Percentiles rank a stretch among this genome's conserved stretches.
Evolutionary conservation across 768 basidiomycete genomes (phyloP).

Genomic region (Macrolepiota albuminosa): DNA sequence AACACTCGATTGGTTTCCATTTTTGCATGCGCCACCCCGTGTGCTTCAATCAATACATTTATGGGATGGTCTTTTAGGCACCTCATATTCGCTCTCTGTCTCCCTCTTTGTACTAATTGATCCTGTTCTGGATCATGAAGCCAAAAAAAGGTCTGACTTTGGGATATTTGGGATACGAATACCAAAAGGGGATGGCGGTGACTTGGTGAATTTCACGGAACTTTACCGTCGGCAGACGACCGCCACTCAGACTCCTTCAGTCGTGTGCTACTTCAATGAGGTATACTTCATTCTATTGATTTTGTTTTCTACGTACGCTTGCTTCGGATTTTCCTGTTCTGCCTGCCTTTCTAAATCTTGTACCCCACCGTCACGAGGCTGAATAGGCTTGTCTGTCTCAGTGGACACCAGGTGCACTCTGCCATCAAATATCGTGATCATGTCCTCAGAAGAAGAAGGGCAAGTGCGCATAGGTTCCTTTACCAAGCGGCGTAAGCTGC

Average conservation of each 20-base stretch:
- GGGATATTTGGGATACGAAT: neutral
- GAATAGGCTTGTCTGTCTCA: slow-evolving; percentile 2
- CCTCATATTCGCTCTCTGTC: neutral
- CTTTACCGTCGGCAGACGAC: slow-evolving; percentile 2
- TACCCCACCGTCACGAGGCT: neutral
- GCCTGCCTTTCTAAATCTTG: neutral
- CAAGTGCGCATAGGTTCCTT: neutral
- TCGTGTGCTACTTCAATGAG: slow-evolving; percentile 3
- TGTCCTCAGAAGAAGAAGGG: slow-evolving; percentile 13
- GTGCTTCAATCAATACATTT: neutral
- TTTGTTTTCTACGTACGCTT: neutral
- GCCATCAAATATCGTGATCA: neutral
- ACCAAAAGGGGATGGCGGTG: slow-evolving; percentile 11
- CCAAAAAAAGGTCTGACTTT: neutral
- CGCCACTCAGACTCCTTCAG: neutral
- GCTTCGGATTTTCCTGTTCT: neutral
- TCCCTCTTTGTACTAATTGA: neutral
- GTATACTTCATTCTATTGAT: neutral
- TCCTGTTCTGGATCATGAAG: neutral
- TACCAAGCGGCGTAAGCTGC: slow-evolving; percentile 52
- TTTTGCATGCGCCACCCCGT: neutral
- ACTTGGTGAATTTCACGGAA: slow-evolving; percentile 4
- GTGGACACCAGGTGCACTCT: neutral
- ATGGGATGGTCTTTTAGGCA: neutral
- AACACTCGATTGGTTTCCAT: neutral